Evolutionary conservation across 106 monocot genomes (phyloP).

Genomic region (Amphibolis antarctica): DNA sequence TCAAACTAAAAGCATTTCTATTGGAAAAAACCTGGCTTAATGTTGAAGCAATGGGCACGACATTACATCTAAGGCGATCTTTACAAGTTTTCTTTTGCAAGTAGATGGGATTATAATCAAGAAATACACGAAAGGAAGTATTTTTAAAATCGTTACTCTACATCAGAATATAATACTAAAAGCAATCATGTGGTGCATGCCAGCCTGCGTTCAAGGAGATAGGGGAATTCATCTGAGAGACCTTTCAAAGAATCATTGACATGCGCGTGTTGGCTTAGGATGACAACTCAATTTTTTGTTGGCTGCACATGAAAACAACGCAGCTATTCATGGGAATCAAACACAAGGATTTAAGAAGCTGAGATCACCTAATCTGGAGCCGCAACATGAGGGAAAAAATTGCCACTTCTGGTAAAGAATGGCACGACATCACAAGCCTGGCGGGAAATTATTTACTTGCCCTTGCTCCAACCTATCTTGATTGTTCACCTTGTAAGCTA

Average conservation of each 20-base stretch:
- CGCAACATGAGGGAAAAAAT: neutral
- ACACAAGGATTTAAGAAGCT: neutral
- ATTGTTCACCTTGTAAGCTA: conserved; percentile 76
- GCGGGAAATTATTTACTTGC: conserved; percentile 81
- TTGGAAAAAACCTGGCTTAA: too few relatives aligned
- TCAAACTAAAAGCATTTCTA: too few relatives aligned
- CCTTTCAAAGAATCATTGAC: neutral
- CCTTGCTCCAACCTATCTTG: conserved; percentile 86
- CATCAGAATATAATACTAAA: neutral
- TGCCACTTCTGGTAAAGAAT: neutral
- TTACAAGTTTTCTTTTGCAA: too few relatives aligned
- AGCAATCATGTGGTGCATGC: neutral
- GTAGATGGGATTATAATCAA: too few relatives aligned
- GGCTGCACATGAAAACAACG: neutral
- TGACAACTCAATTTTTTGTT: neutral
- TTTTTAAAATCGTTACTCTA: too few relatives aligned
- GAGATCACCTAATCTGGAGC: neutral
- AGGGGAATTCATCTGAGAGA: neutral
- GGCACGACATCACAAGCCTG: conserved; percentile 36
- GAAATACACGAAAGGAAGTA: too few relatives aligned
- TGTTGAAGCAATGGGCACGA: too few relatives aligned
- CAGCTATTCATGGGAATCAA: neutral
- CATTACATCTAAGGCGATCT: too few relatives aligned
- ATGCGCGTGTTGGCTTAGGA: neutral
- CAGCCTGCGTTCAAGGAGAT: neutral